phyloP scores from a whole-genome alignment of 2,329 filamentous ascomycete species.

The Diaporthe sp. region DNA sequence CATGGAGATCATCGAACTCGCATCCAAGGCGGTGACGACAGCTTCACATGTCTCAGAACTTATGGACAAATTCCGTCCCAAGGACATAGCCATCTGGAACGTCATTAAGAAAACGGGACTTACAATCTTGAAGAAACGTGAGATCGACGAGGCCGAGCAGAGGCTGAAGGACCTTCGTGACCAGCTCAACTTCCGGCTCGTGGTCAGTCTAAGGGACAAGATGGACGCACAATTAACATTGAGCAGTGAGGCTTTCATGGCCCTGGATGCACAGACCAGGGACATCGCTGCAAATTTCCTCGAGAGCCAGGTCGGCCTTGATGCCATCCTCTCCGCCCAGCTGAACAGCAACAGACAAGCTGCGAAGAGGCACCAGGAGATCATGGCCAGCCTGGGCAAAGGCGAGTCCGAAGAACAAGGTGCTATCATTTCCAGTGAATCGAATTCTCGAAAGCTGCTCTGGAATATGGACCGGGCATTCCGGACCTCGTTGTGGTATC shows the following conservation, averaged over 20 bases:
- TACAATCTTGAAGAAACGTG: neutral
- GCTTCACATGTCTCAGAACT: neutral
- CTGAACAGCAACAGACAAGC: neutral
- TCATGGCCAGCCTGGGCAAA: neutral
- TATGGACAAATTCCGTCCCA: neutral
- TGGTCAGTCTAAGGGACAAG: conserved; percentile 7
- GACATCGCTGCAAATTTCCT: neutral
- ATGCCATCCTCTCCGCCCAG: neutral
- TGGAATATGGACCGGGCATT: conserved; percentile 7
- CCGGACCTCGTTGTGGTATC: conserved; percentile 12
- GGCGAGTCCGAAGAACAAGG: neutral
- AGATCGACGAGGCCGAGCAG: conserved; percentile 12
- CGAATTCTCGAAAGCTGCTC: neutral
- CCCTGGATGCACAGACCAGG: neutral
- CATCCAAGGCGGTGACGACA: neutral
- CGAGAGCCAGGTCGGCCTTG: neutral
- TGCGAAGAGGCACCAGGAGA: neutral
- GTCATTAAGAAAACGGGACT: conserved; percentile 3
- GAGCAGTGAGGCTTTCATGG: conserved; percentile 3
- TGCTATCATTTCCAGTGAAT: neutral
- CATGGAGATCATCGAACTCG: neutral
- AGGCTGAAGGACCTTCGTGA: conserved; percentile 7
- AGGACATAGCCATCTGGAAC: neutral
- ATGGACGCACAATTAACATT: conserved; percentile 5
- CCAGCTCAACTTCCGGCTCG: neutral